phyloP scores from a whole-genome alignment of 768 basidiomycete species.

The Termitomyces sp. region DNA sequence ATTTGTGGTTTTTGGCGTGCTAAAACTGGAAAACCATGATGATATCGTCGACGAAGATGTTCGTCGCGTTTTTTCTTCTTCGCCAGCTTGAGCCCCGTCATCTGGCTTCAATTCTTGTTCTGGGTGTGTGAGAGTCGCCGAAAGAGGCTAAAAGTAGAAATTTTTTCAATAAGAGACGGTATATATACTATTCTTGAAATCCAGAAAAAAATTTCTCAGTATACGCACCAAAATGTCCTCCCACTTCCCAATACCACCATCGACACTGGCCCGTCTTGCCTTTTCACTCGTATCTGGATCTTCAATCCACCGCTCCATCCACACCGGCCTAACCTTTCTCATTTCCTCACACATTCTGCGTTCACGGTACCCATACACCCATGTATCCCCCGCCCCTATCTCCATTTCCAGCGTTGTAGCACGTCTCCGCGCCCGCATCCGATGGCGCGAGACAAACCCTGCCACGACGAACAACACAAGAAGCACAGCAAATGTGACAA shows the following conservation, averaged over 20 bases:
- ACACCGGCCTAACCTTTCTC: conserved; percentile 8
- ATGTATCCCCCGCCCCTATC: conserved; percentile 15
- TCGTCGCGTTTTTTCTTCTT: not conserved
- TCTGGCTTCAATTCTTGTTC: not conserved
- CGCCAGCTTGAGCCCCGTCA: not conserved
- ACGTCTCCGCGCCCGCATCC: conserved; percentile 27
- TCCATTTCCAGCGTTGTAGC: not conserved
- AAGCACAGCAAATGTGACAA: conserved; percentile 44
- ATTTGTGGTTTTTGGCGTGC: not conserved
- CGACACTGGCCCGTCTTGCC: not conserved
- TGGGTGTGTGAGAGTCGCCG: not conserved
- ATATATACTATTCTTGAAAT: not conserved
- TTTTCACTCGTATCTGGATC: conserved; percentile 2
- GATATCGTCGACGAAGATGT: conserved; percentile 7
- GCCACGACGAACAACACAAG: conserved; percentile 50
- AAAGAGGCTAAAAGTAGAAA: conserved; percentile 11
- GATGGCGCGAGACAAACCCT: conserved; percentile 43
- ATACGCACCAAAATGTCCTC: conserved; percentile 12
- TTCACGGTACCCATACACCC: conserved; percentile 13
- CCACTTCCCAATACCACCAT: not conserved
- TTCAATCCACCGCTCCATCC: conserved; percentile 14
- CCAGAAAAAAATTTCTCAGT: not conserved
- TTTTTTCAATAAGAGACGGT: not conserved
- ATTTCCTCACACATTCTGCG: not conserved
- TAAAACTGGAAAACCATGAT: conserved; percentile 7